phyloP scores from a whole-genome alignment of 2,329 filamentous ascomycete genomes.

The Penicillium brevicompactum region DNA sequence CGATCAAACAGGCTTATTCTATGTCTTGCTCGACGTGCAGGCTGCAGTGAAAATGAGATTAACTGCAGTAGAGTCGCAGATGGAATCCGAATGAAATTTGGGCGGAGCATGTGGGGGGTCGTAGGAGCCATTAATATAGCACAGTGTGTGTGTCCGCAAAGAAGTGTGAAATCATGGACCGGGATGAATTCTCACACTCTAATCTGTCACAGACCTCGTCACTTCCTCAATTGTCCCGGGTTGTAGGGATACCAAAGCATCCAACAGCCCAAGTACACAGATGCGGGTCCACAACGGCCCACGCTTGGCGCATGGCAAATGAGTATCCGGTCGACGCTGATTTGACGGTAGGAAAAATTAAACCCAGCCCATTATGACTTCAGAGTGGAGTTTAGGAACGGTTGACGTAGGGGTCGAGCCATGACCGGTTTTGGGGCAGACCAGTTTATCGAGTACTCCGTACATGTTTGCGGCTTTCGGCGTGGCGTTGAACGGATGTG shows the following conservation, averaged over 20 bases:
- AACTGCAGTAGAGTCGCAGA: conserved; percentile 3
- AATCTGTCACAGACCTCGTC: conserved; percentile 11
- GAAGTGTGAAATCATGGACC: conserved; percentile 4
- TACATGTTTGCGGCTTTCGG: background rate
- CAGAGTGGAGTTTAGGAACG: conserved; percentile 5
- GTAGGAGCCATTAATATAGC: conserved; percentile 21
- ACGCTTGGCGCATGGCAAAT: conserved; percentile 12
- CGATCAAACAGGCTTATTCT: background rate
- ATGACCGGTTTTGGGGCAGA: background rate
- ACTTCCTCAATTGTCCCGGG: conserved; percentile 2
- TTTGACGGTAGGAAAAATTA: conserved; percentile 7
- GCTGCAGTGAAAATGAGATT: conserved; percentile 1
- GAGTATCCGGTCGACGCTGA: conserved; percentile 5
- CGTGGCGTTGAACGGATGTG: background rate
- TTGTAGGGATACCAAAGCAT: conserved; percentile 1
- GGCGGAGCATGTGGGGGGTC: conserved; percentile 4
- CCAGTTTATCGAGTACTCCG: background rate
- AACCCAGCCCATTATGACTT: background rate
- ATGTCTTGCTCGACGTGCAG: conserved; percentile 4
- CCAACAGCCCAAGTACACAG: background rate
- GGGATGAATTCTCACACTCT: background rate
- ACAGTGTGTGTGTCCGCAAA: background rate
- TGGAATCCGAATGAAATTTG: conserved; percentile 1
- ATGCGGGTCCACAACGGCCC: conserved; percentile 10
- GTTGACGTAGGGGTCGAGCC: background rate